Base-by-base conservation (phyloP, 179 eudicot species). In the Spinacia oleracea region DNA sequence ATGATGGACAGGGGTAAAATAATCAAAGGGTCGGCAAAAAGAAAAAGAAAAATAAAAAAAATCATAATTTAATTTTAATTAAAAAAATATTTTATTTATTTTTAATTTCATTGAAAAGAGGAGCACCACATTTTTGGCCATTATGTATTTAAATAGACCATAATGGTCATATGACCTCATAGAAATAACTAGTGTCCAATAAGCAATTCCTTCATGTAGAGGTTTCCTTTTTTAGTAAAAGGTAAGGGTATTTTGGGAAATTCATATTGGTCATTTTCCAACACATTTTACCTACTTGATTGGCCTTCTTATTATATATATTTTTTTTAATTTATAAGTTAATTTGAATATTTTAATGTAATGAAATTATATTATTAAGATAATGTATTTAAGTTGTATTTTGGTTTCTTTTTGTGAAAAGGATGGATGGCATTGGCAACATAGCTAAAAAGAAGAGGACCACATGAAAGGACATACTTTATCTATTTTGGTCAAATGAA, bases 1-100 rank as follows among this genome's bases (percentile, higher is more conserved):
- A 1, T 34, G 8, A 29, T 25, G 63, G 15, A 34, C 40, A 23
- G 40, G 69, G 79, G 72, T 58, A 68, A 71, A 83, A 79, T 63
- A 71, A 79, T 31, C 66, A 23, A 73, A 76, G 68, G 80, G 85
- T 79, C 83, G 85, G 85, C 85, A 83, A 83, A 70, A 50, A 65
- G 48, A 55, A 42, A 42, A 50, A 6, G 34, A 5, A 48, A 45
- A 43, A n/a, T n/a, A 59, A 60, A 23, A 40, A 76, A 16, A 20
- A 50, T 8, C 29, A 50, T 6, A 53, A 53, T 53, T 18, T 53
- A 16, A 16, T 5, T 12, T 53, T 4, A 53, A 48, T 48, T 48
- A 32, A 9, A 46, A 46, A 29, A 70, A 40, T 4, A 20, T 70
- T 27, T 56, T 27, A 14, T 3, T 21, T 27, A 1, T 27, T n/a